These are phyloP conservation scores for Canavalia gladiata DNA, from an alignment of 306 rosid genomes.

Conservation along the genomic window DNA sequence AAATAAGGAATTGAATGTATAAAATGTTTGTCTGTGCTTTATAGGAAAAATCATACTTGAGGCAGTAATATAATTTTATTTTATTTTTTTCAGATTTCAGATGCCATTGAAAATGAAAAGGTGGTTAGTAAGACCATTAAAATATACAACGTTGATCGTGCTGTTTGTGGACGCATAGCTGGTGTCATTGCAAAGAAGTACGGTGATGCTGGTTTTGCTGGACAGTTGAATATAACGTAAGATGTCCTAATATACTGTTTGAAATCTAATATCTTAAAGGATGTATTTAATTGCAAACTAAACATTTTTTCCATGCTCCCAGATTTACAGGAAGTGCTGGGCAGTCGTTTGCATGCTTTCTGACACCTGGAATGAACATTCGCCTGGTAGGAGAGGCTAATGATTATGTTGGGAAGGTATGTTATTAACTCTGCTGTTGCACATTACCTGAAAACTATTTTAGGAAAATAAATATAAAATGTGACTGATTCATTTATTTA, in stretches of 20 bases:
- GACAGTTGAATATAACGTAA: constrained; percentile 92
- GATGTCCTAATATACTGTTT: constrained; percentile 48
- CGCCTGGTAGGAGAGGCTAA: constrained; percentile 96
- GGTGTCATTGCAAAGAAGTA: constrained; percentile 95
- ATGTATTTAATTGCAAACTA: constrained; percentile 40
- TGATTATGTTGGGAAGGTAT: constrained; percentile 98
- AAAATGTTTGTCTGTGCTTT: constrained; percentile 19
- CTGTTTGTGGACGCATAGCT: constrained; percentile 93
- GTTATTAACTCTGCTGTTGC: neutral
- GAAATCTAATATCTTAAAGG: constrained; percentile 35
- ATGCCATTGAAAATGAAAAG: constrained; percentile 89
- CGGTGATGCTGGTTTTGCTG: constrained; percentile 98
- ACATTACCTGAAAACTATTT: constrained; percentile 22
- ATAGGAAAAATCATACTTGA: constrained; percentile 21
- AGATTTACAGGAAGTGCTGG: constrained; percentile 98
- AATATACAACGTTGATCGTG: constrained; percentile 88
- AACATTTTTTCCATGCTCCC: constrained; percentile 49
- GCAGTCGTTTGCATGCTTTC: constrained; percentile 96
- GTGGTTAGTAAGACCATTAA: constrained; percentile 71
- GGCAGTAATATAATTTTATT: constrained; percentile 6
- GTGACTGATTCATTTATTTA: constrained; percentile 28
- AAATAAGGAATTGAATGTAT: constrained; percentile 16
- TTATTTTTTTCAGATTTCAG: constrained; percentile 71
- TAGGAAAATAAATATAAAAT: constrained; percentile 37
- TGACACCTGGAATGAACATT: constrained; percentile 98